Conservation (phyloP, 2,329 filamentous ascomycete species). For the Alternaria brassicae region DNA sequence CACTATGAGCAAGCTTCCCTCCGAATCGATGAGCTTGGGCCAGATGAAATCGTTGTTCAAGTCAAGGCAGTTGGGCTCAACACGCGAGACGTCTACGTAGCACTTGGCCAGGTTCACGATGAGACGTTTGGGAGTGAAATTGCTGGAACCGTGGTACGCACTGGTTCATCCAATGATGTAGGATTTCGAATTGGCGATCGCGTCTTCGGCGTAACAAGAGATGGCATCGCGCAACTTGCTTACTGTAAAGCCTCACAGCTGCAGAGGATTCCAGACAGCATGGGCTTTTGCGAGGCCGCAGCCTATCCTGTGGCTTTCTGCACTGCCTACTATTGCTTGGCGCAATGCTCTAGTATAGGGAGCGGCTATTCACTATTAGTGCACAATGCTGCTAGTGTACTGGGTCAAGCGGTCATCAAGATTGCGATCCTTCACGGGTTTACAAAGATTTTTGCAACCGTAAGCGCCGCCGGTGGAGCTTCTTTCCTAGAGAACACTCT, state of each 20-base stretch:
- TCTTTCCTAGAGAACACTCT: slow-evolving; percentile 8
- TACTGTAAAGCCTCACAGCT: slow-evolving; percentile 17
- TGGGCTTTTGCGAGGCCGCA: slow-evolving; percentile 25
- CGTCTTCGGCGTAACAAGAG: slow-evolving; percentile 17
- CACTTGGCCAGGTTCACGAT: slow-evolving; percentile 37
- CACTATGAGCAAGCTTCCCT: slow-evolving; percentile 16
- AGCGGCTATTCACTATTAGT: slow-evolving; percentile 2
- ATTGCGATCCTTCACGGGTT: not conserved
- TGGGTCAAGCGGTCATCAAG: slow-evolving; percentile 6
- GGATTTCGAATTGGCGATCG: slow-evolving; percentile 12
- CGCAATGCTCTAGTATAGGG: not conserved
- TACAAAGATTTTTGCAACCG: slow-evolving; percentile 17
- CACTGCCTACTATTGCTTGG: slow-evolving; percentile 4
- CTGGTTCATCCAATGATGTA: not conserved
- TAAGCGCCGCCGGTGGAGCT: slow-evolving; percentile 15
- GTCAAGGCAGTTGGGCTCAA: slow-evolving; percentile 27
- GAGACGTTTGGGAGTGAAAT: slow-evolving; percentile 21
- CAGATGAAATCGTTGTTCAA: slow-evolving; percentile 25
- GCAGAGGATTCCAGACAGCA: slow-evolving; percentile 9
- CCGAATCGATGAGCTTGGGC: not conserved
- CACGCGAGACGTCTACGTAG: slow-evolving; percentile 25
- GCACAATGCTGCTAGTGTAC: slow-evolving; percentile 1
- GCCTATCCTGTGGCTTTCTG: slow-evolving; percentile 15
- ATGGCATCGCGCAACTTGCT: slow-evolving; percentile 10
- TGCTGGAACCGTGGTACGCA: slow-evolving; percentile 24